Conservation (phyloP, 2,329 filamentous ascomycete species). For the Lachnellula subtilissima region DNA sequence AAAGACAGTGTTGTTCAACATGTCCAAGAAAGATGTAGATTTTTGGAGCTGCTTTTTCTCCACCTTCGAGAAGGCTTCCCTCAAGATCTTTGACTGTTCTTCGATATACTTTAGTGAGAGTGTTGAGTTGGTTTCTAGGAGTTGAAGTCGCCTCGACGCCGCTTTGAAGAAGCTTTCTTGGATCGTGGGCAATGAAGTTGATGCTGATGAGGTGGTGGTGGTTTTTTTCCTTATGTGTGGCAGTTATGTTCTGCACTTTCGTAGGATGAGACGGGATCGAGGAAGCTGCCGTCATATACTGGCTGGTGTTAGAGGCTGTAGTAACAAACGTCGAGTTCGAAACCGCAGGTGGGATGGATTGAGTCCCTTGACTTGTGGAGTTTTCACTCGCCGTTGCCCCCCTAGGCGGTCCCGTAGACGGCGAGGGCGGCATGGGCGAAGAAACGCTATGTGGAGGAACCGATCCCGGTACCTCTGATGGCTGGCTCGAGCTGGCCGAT, state of each 20-base stretch:
- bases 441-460: background rate
- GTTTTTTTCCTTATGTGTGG: slow-evolving; percentile 24
- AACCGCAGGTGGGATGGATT: background rate
- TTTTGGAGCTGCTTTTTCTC: slow-evolving; percentile 85
- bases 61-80: slow-evolving; percentile 79
- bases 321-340: background rate
- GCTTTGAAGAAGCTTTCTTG: slow-evolving; percentile 99
- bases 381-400: background rate
- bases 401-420: background rate
- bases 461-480: background rate
- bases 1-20: slow-evolving; percentile 82
- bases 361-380: background rate
- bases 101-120: slow-evolving; percentile 94
- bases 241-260: slow-evolving; percentile 19
- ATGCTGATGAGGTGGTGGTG: slow-evolving; percentile 38
- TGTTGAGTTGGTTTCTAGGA: slow-evolving; percentile 88
- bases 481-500: background rate
- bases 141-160: slow-evolving; percentile 84
- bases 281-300: background rate
- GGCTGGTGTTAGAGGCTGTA: background rate
- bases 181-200: slow-evolving; percentile 68
- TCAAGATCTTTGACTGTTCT: slow-evolving; percentile 85
- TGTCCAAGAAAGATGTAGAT: slow-evolving; percentile 73
- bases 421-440: background rate
- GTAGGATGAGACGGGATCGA: slow-evolving; percentile 9